These are phyloP conservation scores for Noccaea caerulescens DNA, from an alignment of 345 rosid species.

Conservation along the genomic window DNA sequence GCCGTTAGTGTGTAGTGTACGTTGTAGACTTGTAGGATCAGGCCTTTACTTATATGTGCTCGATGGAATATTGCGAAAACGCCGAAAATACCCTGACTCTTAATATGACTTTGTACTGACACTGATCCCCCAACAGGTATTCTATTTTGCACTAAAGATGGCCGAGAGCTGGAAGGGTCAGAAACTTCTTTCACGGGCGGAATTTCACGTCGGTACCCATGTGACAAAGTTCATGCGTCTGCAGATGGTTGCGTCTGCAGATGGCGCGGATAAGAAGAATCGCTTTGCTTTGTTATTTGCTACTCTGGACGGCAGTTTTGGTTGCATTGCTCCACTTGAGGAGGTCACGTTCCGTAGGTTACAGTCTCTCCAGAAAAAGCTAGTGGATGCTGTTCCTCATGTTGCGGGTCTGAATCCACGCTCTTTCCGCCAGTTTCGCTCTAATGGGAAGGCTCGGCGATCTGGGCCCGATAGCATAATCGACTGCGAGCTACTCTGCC, in stretches of 20 bases:
- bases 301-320: slow-evolving; percentile 93
- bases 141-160: slow-evolving; percentile 93
- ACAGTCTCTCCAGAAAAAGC: slow-evolving; percentile 89
- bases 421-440: slow-evolving; percentile 84
- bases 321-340: slow-evolving; percentile 93
- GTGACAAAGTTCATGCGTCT: slow-evolving; percentile 88
- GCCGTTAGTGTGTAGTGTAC: slow-evolving; percentile 7
- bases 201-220: slow-evolving; percentile 91
- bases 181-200: slow-evolving; percentile 94
- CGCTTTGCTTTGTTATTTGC: slow-evolving; percentile 87
- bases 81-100: slow-evolving; percentile 3
- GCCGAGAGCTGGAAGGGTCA: slow-evolving; percentile 98
- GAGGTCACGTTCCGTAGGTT: slow-evolving; percentile 92
- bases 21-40: not conserved
- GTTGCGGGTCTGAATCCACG: slow-evolving; percentile 92
- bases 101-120: slow-evolving; percentile 4
- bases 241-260: slow-evolving; percentile 77
- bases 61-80: slow-evolving; percentile 16
- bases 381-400: slow-evolving; percentile 89
- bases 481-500: slow-evolving; percentile 89
- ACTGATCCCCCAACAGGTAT: slow-evolving; percentile 56
- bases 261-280: slow-evolving; percentile 76
- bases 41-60: slow-evolving; percentile 1
- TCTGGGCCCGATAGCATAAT: slow-evolving; percentile 97
- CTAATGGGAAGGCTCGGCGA: slow-evolving; percentile 83